A percentile compares a stretch with the other conserved stretches of the same genome.
Evolutionary conservation across 306 rosid genomes (phyloP).

Genomic region (Cicer judaicum): DNA sequence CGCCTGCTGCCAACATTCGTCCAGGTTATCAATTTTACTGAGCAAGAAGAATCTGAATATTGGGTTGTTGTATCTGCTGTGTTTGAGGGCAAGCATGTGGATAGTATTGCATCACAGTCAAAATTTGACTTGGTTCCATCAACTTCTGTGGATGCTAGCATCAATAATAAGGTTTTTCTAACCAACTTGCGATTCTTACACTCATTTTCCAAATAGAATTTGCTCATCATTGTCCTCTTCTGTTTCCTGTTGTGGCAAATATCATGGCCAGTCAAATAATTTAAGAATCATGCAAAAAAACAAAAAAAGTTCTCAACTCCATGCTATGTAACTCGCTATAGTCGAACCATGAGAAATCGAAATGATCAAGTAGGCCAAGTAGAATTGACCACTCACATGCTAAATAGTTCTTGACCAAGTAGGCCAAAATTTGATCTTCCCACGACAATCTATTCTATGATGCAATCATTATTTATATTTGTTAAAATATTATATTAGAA

Average conservation of each 20-base stretch:
- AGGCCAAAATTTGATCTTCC: slow-evolving; percentile 8
- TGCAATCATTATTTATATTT: slow-evolving; percentile 11
- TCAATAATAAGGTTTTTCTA: slow-evolving; percentile 71
- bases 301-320: background rate
- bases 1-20: slow-evolving; percentile 88
- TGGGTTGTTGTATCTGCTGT: slow-evolving; percentile 83
- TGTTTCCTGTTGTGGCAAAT: slow-evolving; percentile 33
- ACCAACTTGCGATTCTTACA: slow-evolving; percentile 28
- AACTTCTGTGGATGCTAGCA: slow-evolving; percentile 71
- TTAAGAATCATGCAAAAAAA: background rate
- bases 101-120: slow-evolving; percentile 53
- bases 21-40: slow-evolving; percentile 89
- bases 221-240: slow-evolving; percentile 11
- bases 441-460: background rate
- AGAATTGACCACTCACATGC: slow-evolving; percentile 2
- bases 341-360: background rate
- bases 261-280: slow-evolving; percentile 17
- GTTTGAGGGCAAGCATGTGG: slow-evolving; percentile 82
- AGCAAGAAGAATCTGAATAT: slow-evolving; percentile 85
- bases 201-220: slow-evolving; percentile 38
- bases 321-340: slow-evolving; percentile 15
- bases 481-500: no score
- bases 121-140: slow-evolving; percentile 55
- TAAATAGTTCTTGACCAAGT: slow-evolving; percentile 9
- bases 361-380: slow-evolving; percentile 30